phyloP scores from a whole-genome alignment of 1,284 basidiomycete species.

The Porodaedalea pini region DNA sequence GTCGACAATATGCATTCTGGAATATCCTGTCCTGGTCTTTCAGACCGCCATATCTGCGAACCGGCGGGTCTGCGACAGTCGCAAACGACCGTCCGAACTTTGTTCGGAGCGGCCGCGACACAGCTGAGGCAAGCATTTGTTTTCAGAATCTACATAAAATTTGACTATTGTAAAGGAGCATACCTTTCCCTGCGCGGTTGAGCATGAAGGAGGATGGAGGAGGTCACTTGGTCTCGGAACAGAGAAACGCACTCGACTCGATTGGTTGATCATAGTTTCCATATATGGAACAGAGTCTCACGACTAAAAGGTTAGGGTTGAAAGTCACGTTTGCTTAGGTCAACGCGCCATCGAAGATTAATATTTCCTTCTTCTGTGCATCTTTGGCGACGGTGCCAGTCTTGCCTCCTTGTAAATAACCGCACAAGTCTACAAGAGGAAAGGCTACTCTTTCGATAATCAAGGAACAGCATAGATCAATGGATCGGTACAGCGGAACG shows the following conservation, averaged over 20 bases:
- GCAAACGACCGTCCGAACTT: slow-evolving; percentile 53
- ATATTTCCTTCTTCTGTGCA: too few relatives aligned
- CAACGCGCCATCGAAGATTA: too few relatives aligned
- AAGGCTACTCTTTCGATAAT: too few relatives aligned
- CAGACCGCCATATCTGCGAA: slow-evolving; percentile 83
- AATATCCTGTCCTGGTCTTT: slow-evolving; percentile 95
- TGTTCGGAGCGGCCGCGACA: slow-evolving; percentile 40
- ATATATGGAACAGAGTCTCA: too few relatives aligned
- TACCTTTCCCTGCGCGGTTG: slow-evolving; percentile 10
- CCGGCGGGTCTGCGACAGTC: slow-evolving; percentile 78
- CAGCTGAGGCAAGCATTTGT: slow-evolving; percentile 29
- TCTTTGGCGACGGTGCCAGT: too few relatives aligned
- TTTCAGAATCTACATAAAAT: neutral
- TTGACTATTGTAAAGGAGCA: neutral
- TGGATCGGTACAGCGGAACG: too few relatives aligned
- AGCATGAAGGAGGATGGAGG: slow-evolving; percentile 7
- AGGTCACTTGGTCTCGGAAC: neutral
- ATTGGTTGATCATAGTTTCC: neutral
- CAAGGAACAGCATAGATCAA: too few relatives aligned
- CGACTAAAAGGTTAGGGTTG: too few relatives aligned
- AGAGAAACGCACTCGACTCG: slow-evolving; percentile 1
- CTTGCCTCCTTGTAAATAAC: too few relatives aligned
- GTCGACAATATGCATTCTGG: slow-evolving; percentile 80
- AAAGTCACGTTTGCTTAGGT: too few relatives aligned
- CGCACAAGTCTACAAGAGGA: too few relatives aligned